Conservation (phyloP, 108 stramenopile genomes). For the Cyclotella atomus region DNA sequence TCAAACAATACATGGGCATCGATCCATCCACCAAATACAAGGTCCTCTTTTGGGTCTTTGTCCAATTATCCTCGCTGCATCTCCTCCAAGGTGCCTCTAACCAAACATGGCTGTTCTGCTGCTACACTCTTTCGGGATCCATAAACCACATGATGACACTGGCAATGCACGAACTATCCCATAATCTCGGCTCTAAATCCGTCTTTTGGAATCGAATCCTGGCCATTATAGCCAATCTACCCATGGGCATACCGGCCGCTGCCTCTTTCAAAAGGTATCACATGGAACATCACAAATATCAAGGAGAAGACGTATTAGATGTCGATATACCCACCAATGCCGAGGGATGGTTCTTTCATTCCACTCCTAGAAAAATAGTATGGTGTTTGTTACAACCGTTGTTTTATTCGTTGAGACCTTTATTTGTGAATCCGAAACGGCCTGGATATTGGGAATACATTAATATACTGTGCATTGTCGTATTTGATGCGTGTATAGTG, state of each 20-base stretch:
- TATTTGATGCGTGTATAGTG: slow-evolving; percentile 67
- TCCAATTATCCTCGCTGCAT: slow-evolving; percentile 68
- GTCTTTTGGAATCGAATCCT: slow-evolving; percentile 72
- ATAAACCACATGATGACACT: slow-evolving; percentile 88
- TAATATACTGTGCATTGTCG: slow-evolving; percentile 61
- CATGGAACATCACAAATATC: slow-evolving; percentile 92
- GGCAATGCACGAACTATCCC: slow-evolving; percentile 91
- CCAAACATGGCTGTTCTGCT: slow-evolving; percentile 57
- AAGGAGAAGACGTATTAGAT: slow-evolving; percentile 87
- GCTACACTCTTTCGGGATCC: slow-evolving; percentile 78
- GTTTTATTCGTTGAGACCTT: slow-evolving; percentile 91
- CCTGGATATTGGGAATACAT: slow-evolving; percentile 60
- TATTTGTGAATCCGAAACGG: slow-evolving; percentile 81
- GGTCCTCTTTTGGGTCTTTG: slow-evolving; percentile 55
- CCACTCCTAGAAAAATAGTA: slow-evolving; percentile 72
- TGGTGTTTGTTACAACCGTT: slow-evolving; percentile 84
- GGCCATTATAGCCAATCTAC: slow-evolving; percentile 88
- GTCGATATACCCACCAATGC: slow-evolving; percentile 85
- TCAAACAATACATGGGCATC: slow-evolving; percentile 84
- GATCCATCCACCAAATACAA: slow-evolving; percentile 72
- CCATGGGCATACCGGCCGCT: slow-evolving; percentile 85
- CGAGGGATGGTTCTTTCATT: slow-evolving; percentile 82
- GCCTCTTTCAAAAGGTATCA: slow-evolving; percentile 69
- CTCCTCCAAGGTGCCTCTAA: slow-evolving; percentile 56
- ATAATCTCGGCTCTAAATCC: slow-evolving; percentile 85